Evolutionary conservation across 1,139 yeast species (phyloP), one percentile per base, ranked within the genome.

Genomic region (Hyphopichia buzzinii): DNA sequence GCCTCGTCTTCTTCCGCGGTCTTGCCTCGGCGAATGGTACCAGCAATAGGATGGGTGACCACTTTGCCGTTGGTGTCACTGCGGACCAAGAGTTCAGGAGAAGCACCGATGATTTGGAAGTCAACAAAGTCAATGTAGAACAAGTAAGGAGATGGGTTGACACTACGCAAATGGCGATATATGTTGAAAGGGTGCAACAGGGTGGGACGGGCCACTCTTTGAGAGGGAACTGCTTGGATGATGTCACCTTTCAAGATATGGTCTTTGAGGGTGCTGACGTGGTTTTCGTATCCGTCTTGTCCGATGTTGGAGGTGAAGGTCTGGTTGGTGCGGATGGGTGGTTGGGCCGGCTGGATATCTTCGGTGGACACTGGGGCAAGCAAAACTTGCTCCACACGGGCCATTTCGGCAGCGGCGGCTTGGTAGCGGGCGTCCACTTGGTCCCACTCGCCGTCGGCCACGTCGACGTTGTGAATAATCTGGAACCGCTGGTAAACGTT

Each of bases 161-260:
- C 97, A 0, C 96, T 84, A 57, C 98, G 78, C 51, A 92, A 72
- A 54, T 92, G 97, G 48, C 95, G 83, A 64, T 90, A 94, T 34
- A 94, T 85, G 64, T 92, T 92, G 76, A 92, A 92, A 2, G 98
- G 97, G 57, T 92, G 97, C 49, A 92, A 72, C 4, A 90, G 81
- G 0, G 98, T 92, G 26, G 96, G 96, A 59, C 97, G 81, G 4
- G 95, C 89, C 22, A 92, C 89, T 55, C 98, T 76, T 67, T 92
- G 98, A 1, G 97, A 89, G 7, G 98, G 98, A 13, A 92, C 98
- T 1, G 96, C 97, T 62, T 92, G 98, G 63, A 92, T 86, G 39
- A 92, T 87, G 55, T 92, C 97, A 37, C 98, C 98, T 50, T 79
- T 78, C 50, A 82, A 65, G 50, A 92, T 92, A 54, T 92, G 97